Base-by-base conservation (phyloP, 768 basidiomycete species). In the Glaciozyma martinii region DNA sequence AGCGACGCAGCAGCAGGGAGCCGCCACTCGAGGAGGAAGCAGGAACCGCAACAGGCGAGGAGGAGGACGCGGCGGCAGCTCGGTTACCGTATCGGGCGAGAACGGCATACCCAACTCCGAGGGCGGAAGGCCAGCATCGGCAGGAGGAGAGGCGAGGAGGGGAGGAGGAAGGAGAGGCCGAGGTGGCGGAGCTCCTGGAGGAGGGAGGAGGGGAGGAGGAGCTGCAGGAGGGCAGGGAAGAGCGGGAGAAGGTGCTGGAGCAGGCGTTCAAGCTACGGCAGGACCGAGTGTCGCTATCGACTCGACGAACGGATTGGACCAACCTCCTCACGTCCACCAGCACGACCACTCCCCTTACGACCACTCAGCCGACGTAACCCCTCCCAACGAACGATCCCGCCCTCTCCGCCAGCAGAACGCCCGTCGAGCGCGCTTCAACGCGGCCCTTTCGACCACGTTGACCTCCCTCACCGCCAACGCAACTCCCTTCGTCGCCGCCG, bases 361-460 rank as follows among this genome's bases (percentile, higher is more conserved):
- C 49, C 49, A 27, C 49, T 9, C 8, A 1, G 29, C 19, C 53
- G 15, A 54, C 53, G 27, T 1, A 9, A 4, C 15, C 53, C 29
- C 29, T 15, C 29, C 29, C 13, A 13, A 21, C 29, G 32, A 23
- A 12, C 4, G 32, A 33, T 16, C 29, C 29, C 29, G 30, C 30
- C 30, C 29, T 32, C 53, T 5, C 6, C 30, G 16, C 18, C 53
- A 32, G 16, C 29, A 37, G 32, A 19, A 13, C 27, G 33, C 29
- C 15, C 61, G 67, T 30, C 63, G 67, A 5, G 58, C 58, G 16
- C 23, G 32, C 5, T 69, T 69, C 56, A 59, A 62, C 42, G 50
- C 63, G 9, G 15, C 67, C 18, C 61, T 65, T 49, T 65, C 67
- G 21, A 52, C 54, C 33, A 52, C 58, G 32, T n/a, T 12, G 3